Conservation (phyloP, 371 early-diverging fungal species). For the Apophysomyces elegans region DNA sequence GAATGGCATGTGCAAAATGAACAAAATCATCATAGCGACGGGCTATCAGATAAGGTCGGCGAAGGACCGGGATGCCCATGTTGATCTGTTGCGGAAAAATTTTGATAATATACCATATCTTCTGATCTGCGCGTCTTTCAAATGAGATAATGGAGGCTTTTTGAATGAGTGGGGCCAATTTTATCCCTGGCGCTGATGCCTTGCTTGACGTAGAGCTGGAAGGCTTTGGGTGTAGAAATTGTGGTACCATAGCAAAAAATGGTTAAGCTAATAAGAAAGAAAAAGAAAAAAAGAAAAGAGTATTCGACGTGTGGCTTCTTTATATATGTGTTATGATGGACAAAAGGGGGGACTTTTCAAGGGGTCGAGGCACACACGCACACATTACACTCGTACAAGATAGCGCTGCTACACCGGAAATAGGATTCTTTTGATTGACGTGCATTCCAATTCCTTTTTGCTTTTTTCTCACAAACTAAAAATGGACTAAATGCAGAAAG, state of each 20-base stretch:
- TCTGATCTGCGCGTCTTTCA: constrained; percentile 24
- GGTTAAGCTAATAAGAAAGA: background rate
- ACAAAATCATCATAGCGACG: constrained; percentile 35
- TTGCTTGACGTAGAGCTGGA: constrained; percentile 15
- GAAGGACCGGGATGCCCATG: constrained; percentile 10
- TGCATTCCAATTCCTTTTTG: background rate
- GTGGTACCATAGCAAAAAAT: background rate
- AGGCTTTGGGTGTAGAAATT: constrained; percentile 4
- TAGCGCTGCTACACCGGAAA: too few relatives aligned
- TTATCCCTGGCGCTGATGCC: constrained; percentile 20
- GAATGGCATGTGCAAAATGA: constrained; percentile 25
- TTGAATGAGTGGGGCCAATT: constrained; percentile 29
- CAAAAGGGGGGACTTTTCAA: background rate
- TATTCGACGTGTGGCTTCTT: background rate
- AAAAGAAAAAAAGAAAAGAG: background rate
- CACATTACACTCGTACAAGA: background rate
- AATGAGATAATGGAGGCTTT: constrained; percentile 24
- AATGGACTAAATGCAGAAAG: constrained; percentile 7
- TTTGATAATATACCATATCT: constrained; percentile 30
- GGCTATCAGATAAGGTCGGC: constrained; percentile 27
- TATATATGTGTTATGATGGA: background rate
- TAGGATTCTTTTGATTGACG: background rate
- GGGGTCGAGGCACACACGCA: constrained; percentile 7
- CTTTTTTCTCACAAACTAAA: background rate
- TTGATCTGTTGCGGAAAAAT: constrained; percentile 23